Evolutionary conservation across 768 basidiomycete genomes (phyloP), one percentile per base, ranked within the genome.

Genomic region (Lanmaoa rubissima): DNA sequence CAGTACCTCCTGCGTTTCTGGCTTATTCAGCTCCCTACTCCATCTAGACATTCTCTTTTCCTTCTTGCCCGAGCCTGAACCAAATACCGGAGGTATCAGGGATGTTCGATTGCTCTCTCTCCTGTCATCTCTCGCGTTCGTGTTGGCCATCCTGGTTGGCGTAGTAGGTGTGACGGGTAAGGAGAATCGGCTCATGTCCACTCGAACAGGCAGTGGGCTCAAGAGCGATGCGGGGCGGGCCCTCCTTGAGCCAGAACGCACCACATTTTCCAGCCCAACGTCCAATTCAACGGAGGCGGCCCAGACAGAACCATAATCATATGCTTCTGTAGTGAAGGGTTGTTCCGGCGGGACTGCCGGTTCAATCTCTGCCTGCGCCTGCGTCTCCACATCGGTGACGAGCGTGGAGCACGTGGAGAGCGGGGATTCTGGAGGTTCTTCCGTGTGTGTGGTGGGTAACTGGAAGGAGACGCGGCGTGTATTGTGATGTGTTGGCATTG

Each of bases 1-100:
- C 36, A 70, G 46, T 1, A 67, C 51, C 40, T 65, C 65, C 45
- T 65, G 67, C 14, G 63, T 69, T 28, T 69, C 67, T 2, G 62
- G 55, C 17, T 60, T 62, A 7, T 39, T 52, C 54, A 65, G 9
- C 46, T 66, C 63, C 51, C 17, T 57, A 14, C 55, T 60, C 65
- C 57, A 66, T 21, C 61, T 48, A 8, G 57, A 60, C 17, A 16
- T 14, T 42, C 61, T 52, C 45, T 50, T 70, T n/a, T 54, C 69
- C 48, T 47, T 58, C 53, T 51, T 58, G 13, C 44, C 8, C 46
- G 34, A 9, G 14, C 42, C 32, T 6, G 48, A 12, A 19, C 35
- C 21, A 11, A 49, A 41, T 11, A 35, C 4, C 1, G 39, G 9
- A 16, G 58, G 34, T 13, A 52, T 16, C 11, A 51, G 7, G 1